Evolutionary conservation across 768 basidiomycete species (phyloP).

Genomic region (Tulasnella sp.): DNA sequence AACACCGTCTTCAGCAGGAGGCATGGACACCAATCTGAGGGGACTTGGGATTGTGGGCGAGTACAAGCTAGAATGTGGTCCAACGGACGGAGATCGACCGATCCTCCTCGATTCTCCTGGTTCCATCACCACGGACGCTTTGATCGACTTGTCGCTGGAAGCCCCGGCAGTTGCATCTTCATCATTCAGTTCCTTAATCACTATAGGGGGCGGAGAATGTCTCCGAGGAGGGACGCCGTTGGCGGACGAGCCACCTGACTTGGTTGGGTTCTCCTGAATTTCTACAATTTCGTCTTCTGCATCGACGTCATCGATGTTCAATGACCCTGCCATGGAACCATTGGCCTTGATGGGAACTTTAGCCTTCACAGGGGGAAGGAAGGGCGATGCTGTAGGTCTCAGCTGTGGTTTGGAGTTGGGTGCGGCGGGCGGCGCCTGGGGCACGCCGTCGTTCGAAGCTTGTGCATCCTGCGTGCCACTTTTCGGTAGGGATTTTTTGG

Average conservation of each 20-base stretch:
- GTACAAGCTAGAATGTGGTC: background rate
- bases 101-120: background rate
- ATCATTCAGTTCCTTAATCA: background rate
- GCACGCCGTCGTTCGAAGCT: background rate
- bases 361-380: constrained; percentile 2
- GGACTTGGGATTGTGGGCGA: constrained; percentile 11
- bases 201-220: background rate
- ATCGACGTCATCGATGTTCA: constrained; percentile 3
- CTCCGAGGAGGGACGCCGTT: background rate
- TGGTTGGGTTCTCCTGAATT: background rate
- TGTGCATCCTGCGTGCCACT: background rate
- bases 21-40: constrained; percentile 13
- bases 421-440: too few species aligned
- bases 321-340: background rate
- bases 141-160: background rate
- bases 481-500: background rate
- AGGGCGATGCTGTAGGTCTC: background rate
- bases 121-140: constrained; percentile 8
- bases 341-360: background rate
- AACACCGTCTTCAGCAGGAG: background rate
- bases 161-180: background rate
- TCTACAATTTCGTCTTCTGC: constrained; percentile 7
- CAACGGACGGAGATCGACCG: constrained; percentile 7
- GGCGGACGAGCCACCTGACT: background rate
- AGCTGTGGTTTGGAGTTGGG: background rate